A percentile compares a stretch with the other conserved stretches of the same genome.
phyloP scores from a whole-genome alignment of 176 grass and related monocot species.

The Bolboschoenus planiculmis region DNA sequence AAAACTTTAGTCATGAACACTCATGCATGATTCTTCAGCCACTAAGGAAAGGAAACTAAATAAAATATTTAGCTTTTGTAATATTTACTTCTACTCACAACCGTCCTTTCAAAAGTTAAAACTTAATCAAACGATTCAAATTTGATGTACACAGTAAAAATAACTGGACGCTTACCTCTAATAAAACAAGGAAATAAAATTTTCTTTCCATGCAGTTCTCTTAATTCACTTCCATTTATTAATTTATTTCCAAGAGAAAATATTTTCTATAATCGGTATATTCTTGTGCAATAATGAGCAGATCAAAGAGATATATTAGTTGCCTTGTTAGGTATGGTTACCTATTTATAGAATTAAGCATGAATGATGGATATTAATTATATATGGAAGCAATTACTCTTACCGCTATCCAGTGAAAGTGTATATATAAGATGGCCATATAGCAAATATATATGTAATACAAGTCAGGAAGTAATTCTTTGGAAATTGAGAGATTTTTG shows the following conservation, averaged over 20 bases:
- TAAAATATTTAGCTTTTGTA: background rate
- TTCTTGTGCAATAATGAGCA: background rate
- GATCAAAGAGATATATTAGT: too few relatives aligned
- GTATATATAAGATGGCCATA: constrained; percentile 1
- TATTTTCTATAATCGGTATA: background rate
- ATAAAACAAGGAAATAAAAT: background rate
- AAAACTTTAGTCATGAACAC: background rate
- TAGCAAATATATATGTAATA: background rate
- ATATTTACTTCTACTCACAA: background rate
- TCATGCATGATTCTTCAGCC: background rate
- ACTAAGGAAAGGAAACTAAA: background rate
- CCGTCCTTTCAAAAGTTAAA: background rate
- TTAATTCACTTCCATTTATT: background rate
- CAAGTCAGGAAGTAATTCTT: background rate
- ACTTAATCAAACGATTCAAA: background rate
- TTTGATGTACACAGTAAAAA: background rate
- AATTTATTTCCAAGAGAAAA: background rate
- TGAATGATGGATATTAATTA: background rate
- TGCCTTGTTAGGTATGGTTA: background rate
- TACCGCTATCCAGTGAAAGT: background rate
- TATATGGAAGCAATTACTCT: background rate
- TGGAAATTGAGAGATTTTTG: background rate
- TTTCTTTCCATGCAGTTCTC: background rate
- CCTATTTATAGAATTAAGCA: background rate
- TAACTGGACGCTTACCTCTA: too few relatives aligned